These are phyloP conservation scores for Hypoxylon rickii DNA, from an alignment of 495 filamentous ascomycete species.

Conservation along the genomic window DNA sequence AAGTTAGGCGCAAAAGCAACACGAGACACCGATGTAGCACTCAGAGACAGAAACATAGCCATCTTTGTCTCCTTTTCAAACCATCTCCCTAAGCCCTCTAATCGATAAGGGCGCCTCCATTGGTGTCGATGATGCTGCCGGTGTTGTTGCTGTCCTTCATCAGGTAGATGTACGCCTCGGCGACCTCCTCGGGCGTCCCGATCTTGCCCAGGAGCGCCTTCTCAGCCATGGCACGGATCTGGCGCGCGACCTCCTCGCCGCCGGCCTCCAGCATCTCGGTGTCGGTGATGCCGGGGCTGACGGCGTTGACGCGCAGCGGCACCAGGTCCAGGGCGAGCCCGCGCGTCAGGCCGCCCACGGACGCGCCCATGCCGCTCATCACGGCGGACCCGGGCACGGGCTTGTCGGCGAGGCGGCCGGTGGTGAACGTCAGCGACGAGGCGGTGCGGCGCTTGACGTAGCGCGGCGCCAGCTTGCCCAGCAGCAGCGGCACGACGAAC, in stretches of 20 bases:
- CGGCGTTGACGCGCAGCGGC: conserved; percentile 60
- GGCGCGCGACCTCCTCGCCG: conserved; percentile 31
- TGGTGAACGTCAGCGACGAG: conserved; percentile 57
- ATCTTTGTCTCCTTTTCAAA: too few relatives aligned
- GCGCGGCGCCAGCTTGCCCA: conserved; percentile 53
- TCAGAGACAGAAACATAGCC: too few relatives aligned
- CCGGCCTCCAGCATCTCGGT: conserved; percentile 50
- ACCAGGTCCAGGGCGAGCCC: conserved; percentile 57
- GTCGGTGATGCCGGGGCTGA: conserved; percentile 53
- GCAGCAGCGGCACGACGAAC: conserved; percentile 49
- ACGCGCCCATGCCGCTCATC: conserved; percentile 36
- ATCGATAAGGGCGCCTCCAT: conserved; percentile 13
- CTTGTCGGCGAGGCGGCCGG: conserved; percentile 44
- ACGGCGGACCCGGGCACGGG: conserved; percentile 49
- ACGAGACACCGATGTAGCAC: too few relatives aligned
- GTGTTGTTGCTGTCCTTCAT: conserved; percentile 62
- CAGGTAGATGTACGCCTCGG: conserved; percentile 61
- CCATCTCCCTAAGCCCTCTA: too few relatives aligned
- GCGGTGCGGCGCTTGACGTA: conserved; percentile 44
- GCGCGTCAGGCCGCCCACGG: conserved; percentile 45
- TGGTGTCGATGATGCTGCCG: conserved; percentile 37
- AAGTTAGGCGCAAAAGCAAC: too few relatives aligned
- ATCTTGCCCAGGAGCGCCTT: conserved; percentile 46
- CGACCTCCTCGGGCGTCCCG: conserved; percentile 57
- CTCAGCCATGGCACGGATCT: conserved; percentile 35